Evolutionary conservation across 2,329 filamentous ascomycete species (phyloP).

Genomic region (Penicillium sp.): DNA sequence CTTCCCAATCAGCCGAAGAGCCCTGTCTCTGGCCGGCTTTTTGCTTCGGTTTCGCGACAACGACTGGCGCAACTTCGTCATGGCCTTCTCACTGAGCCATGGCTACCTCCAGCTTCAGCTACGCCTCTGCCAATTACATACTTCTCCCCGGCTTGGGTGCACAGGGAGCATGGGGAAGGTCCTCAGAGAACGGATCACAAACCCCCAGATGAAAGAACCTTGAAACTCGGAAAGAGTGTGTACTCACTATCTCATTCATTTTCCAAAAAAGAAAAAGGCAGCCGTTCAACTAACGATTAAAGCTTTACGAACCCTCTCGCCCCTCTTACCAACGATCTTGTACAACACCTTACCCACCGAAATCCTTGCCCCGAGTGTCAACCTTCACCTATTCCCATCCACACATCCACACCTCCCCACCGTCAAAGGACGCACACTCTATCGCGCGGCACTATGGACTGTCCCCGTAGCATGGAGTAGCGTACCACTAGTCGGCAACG

Average conservation of each 20-base stretch:
- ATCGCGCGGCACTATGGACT: conserved; percentile 92
- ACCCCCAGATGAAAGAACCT: conserved; percentile 56
- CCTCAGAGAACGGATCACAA: conserved; percentile 39
- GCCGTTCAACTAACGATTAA: neutral
- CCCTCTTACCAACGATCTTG: conserved; percentile 60
- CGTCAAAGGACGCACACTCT: conserved; percentile 87
- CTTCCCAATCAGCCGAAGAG: conserved; percentile 9
- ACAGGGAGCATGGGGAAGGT: conserved; percentile 20
- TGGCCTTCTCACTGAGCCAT: conserved; percentile 36
- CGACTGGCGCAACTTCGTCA: conserved; percentile 38
- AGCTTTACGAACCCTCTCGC: conserved; percentile 62
- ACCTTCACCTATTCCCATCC: conserved; percentile 63
- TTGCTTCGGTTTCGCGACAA: conserved; percentile 28
- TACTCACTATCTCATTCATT: neutral
- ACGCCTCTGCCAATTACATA: conserved; percentile 17
- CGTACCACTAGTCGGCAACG: conserved; percentile 85
- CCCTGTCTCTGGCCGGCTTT: conserved; percentile 18
- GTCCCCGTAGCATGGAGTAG: conserved; percentile 94
- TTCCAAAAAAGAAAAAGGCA: neutral
- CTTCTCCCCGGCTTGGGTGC: conserved; percentile 26
- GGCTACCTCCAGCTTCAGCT: conserved; percentile 27
- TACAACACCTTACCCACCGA: conserved; percentile 60
- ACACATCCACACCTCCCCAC: conserved; percentile 68
- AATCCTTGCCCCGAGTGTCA: conserved; percentile 61
- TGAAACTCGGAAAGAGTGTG: conserved; percentile 62